phyloP scores from a whole-genome alignment of 768 basidiomycete genomes.

The Hortiboletus flavorubellus region DNA sequence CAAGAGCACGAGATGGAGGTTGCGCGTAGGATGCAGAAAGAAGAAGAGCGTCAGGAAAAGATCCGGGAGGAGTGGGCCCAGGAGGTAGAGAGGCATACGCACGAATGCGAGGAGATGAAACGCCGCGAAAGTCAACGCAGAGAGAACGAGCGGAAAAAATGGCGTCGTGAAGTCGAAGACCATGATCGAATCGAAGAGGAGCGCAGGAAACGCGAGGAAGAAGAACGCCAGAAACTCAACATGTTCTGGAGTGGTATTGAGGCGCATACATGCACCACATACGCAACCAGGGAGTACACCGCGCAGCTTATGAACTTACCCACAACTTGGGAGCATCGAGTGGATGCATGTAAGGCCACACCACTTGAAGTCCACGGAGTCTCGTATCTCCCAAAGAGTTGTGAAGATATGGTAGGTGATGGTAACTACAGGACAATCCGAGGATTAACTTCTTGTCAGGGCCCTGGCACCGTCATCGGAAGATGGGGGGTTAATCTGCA shows the following conservation, averaged over 20 bases:
- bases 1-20: constrained; percentile 2
- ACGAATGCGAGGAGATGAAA: constrained; percentile 11
- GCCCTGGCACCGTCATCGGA: constrained; percentile 21
- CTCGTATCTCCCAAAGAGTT: constrained; percentile 14
- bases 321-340: constrained; percentile 14
- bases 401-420: constrained; percentile 20
- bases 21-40: not conserved
- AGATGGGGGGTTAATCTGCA: constrained; percentile 24
- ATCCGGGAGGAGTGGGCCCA: constrained; percentile 4
- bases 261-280: constrained; percentile 23
- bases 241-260: constrained; percentile 23
- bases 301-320: constrained; percentile 30
- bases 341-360: constrained; percentile 27
- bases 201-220: constrained; percentile 17
- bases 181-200: constrained; percentile 13
- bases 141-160: constrained; percentile 9
- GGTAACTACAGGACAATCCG: not conserved
- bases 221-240: constrained; percentile 26
- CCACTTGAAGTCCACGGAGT: constrained; percentile 23
- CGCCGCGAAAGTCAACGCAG: constrained; percentile 5
- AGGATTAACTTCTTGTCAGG: constrained; percentile 7
- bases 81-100: constrained; percentile 1
- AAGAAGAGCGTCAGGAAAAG: constrained; percentile 1
- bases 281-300: constrained; percentile 27
- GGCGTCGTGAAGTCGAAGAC: constrained; percentile 22